Evolutionary conservation across 305 asterid species (phyloP).

Genomic region (Solanum chacoense): DNA sequence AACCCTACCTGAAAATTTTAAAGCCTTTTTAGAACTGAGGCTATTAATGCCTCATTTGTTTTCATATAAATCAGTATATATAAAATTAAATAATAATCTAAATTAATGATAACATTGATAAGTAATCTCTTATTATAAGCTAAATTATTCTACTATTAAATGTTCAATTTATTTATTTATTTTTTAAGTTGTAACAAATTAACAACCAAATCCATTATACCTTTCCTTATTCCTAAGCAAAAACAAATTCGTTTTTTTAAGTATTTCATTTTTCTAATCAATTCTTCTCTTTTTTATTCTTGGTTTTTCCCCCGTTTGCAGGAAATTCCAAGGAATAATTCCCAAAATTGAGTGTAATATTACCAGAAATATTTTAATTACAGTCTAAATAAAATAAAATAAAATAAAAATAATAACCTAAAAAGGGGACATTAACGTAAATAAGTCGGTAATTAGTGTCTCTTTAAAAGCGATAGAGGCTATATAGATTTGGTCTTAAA

Average conservation of each 20-base stretch:
- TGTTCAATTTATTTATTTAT: neutral
- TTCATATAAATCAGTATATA: neutral
- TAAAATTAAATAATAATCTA: neutral
- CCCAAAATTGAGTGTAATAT: neutral
- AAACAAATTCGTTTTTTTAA: neutral
- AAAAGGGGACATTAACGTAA: neutral
- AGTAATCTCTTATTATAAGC: neutral
- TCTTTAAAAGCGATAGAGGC: neutral
- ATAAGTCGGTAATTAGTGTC: neutral
- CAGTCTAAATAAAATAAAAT: too few relatives aligned
- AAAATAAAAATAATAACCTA: neutral
- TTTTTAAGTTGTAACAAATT: neutral
- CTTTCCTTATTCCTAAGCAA: neutral
- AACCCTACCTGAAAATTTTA: neutral
- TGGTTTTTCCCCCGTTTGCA: neutral
- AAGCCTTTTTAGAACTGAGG: neutral
- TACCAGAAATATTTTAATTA: neutral
- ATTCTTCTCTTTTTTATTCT: neutral
- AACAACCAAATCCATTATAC: neutral
- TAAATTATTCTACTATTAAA: neutral
- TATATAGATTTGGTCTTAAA: neutral
- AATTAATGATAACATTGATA: neutral
- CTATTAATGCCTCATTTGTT: neutral
- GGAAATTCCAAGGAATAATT: neutral
- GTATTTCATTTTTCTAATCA: neutral